Evolutionary conservation across 2,329 filamentous ascomycete species (phyloP), one percentile per base, ranked within the genome.

Genomic region (Hypoxylon sp.): DNA sequence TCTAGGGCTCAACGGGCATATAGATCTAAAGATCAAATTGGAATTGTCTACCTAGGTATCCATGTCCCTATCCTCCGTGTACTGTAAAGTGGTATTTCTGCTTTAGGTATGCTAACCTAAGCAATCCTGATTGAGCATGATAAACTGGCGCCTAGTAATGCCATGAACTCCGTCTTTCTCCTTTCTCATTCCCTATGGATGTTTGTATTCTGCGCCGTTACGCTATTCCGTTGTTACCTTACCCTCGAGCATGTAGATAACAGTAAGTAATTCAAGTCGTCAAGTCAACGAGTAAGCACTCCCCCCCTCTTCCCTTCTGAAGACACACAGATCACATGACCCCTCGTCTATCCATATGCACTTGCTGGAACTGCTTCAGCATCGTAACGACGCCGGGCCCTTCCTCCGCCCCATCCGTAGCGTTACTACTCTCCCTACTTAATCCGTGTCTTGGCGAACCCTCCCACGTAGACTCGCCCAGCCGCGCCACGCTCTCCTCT

Each of bases 401-500:
- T 2, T 83, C 79, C 44, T 85, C 85, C 10, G 40, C 40, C 17
- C 82, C 82, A 0, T 79, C 80, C 17, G 81, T 81, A 5, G 79
- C 73, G 2, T 63, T 81, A 73, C 86, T 89, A 69, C 83, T 85
- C 69, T 88, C 86, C 30, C 85, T 81, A 48, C 84, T 87, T 17
- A 87, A 70, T 0, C 81, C 84, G 64, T 83, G 83, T 0, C 82
- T 82, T 1, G 86, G 87, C 2, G 86, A 86, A 14, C 85, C 87
- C 75, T 89, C 86, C 87, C 88, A 89, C 7, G 84, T 84, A 2
- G 88, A 89, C 80, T 86, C 88, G 63, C 82, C 91, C 74, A 87
- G 84, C 0, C 79, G 82, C 0, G 82, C 84, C 0, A 82, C 83
- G 22, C 81, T 83, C 48, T 85, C 85, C 76, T 88, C 88, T 71